Evolutionary conservation across 2,329 filamentous ascomycete species (phyloP).

Genomic region (Diaporthe sp.): DNA sequence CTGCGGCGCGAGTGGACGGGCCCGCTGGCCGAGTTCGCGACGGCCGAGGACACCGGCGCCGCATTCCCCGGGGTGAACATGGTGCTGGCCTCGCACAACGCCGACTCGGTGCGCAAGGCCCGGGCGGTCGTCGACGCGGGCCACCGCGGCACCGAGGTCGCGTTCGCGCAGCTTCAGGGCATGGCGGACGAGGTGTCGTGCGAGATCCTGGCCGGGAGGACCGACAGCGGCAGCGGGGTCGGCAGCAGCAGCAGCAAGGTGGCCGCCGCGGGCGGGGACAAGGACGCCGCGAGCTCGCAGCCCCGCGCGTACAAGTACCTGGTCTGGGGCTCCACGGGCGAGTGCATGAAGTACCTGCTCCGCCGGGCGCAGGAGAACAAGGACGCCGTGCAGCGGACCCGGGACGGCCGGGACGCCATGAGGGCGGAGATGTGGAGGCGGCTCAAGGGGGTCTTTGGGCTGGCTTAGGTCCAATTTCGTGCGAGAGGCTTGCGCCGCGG

Average conservation of each 20-base stretch:
- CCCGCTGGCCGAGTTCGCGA: slow-evolving; percentile 60
- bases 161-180: slow-evolving; percentile 88
- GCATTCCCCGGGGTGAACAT: slow-evolving; percentile 72
- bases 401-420: slow-evolving; percentile 73
- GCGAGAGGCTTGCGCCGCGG: background rate
- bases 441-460: slow-evolving; percentile 58
- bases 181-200: slow-evolving; percentile 96
- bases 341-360: slow-evolving; percentile 89
- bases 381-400: slow-evolving; percentile 76
- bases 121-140: slow-evolving; percentile 64
- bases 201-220: slow-evolving; percentile 59
- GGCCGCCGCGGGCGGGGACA: slow-evolving; percentile 29
- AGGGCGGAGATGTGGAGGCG: slow-evolving; percentile 72
- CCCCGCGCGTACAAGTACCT: slow-evolving; percentile 74
- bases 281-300: slow-evolving; percentile 27
- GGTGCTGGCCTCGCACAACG: slow-evolving; percentile 88
- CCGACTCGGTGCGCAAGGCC: slow-evolving; percentile 74
- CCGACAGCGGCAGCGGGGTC: no score
- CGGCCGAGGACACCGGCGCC: slow-evolving; percentile 48
- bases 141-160: slow-evolving; percentile 58
- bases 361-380: slow-evolving; percentile 81
- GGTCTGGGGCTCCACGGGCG: slow-evolving; percentile 78
- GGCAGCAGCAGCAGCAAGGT: background rate
- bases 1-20: slow-evolving; percentile 74
- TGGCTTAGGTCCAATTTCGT: slow-evolving; percentile 46